A percentile compares a stretch with the other conserved stretches of the same genome.
These are phyloP conservation scores for Dalbergia oliveri DNA, from an alignment of 306 rosid species.

Conservation along the genomic window DNA sequence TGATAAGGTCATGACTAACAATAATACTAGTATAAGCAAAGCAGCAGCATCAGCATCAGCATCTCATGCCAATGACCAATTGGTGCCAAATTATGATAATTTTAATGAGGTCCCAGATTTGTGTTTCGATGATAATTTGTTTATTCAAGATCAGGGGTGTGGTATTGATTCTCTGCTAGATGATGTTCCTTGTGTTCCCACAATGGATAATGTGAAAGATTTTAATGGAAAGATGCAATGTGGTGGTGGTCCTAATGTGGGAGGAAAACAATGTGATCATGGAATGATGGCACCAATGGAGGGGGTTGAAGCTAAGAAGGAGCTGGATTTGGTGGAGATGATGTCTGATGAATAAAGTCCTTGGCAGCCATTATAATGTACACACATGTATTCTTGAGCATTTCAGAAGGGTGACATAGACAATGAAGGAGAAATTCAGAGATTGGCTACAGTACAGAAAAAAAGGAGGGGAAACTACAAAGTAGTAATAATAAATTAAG, in stretches of 20 bases:
- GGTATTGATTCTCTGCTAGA: constrained; percentile 71
- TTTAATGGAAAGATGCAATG: constrained; percentile 36
- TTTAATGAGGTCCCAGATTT: constrained; percentile 63
- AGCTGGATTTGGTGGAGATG: constrained; percentile 91
- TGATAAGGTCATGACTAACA: constrained; percentile 19
- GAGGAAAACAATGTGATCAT: constrained; percentile 30
- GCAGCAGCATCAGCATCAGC: constrained; percentile 34
- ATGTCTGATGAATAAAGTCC: constrained; percentile 48
- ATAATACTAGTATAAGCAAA: constrained; percentile 25
- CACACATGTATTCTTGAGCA: background rate
- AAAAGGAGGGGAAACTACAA: background rate
- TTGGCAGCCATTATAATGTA: constrained; percentile 7
- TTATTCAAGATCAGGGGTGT: constrained; percentile 59
- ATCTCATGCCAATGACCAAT: constrained; percentile 37
- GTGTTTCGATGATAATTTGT: constrained; percentile 69
- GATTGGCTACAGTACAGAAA: constrained; percentile 8
- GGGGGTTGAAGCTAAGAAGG: constrained; percentile 67
- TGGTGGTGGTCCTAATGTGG: constrained; percentile 42
- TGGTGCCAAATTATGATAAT: constrained; percentile 55
- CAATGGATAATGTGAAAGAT: constrained; percentile 42
- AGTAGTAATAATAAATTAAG: background rate
- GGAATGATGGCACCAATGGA: constrained; percentile 33
- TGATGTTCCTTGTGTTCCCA: constrained; percentile 60
- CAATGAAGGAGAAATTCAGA: background rate
- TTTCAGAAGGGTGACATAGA: constrained; percentile 30